Percentiles rank a stretch among this genome's conserved stretches.
Evolutionary conservation across 2,329 filamentous ascomycete species (phyloP).

Genomic region (Samsoniella hepiali): DNA sequence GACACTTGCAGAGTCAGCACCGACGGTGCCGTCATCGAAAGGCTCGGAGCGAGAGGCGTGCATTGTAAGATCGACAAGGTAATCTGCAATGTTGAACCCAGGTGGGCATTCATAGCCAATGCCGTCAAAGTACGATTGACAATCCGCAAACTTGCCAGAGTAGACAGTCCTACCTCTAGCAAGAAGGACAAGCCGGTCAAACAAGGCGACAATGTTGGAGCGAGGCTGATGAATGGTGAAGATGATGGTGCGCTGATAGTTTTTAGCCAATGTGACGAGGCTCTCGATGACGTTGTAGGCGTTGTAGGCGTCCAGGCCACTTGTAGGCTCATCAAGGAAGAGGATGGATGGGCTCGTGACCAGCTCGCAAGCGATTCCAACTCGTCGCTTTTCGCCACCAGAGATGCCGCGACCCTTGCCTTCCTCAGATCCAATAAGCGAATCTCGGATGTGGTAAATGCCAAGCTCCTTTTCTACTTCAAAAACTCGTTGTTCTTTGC

Average conservation of each 20-base stretch:
- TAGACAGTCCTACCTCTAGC: slow-evolving; percentile 89
- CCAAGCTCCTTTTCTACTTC: slow-evolving; percentile 96
- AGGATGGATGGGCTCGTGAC: slow-evolving; percentile 97
- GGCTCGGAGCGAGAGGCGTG: slow-evolving; percentile 68
- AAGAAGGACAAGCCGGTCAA: slow-evolving; percentile 88
- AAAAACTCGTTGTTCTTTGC: slow-evolving; percentile 87
- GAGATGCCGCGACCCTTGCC: slow-evolving; percentile 92
- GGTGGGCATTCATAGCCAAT: slow-evolving; percentile 91
- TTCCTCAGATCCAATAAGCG: slow-evolving; percentile 93
- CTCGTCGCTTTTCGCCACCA: slow-evolving; percentile 91
- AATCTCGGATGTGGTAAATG: slow-evolving; percentile 90
- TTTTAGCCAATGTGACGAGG: slow-evolving; percentile 89
- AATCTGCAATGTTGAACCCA: slow-evolving; percentile 98
- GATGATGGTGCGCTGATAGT: slow-evolving; percentile 93
- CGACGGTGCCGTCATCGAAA: slow-evolving; percentile 50
- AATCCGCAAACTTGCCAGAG: slow-evolving; percentile 83
- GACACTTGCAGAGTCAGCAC: slow-evolving; percentile 60
- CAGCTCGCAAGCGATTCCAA: slow-evolving; percentile 95
- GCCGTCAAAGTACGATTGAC: slow-evolving; percentile 87
- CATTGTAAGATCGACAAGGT: slow-evolving; percentile 96
- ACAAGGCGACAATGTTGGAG: slow-evolving; percentile 96
- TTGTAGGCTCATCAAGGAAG: slow-evolving; percentile 95
- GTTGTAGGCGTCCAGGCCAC: slow-evolving; percentile 92
- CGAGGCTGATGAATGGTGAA: slow-evolving; percentile 98
- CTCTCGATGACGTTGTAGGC: slow-evolving; percentile 98